Conservation (phyloP, 2,329 filamentous ascomycete genomes). For the Hypoxylon sp. region DNA sequence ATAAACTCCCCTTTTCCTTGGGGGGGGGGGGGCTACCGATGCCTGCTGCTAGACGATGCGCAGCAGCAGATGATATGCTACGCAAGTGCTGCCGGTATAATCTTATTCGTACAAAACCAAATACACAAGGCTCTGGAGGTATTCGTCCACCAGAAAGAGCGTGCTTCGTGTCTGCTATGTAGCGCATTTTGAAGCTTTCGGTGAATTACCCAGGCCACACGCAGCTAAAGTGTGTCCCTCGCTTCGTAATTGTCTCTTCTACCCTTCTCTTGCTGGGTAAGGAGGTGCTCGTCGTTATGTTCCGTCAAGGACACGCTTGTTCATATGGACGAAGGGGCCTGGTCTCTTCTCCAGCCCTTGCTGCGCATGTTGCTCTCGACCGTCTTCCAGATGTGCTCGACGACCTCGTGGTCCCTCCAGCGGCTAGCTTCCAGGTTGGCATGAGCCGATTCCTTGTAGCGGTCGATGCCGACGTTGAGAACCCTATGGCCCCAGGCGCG, state of each 20-base stretch:
- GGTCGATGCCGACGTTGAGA: slow-evolving; percentile 79
- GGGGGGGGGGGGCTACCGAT: not conserved
- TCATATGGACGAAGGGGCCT: slow-evolving; percentile 64
- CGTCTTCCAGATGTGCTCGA: slow-evolving; percentile 89
- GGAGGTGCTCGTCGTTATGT: not conserved
- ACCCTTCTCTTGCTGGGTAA: not conserved
- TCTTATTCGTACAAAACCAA: too few relatives aligned
- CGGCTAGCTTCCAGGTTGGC: slow-evolving; percentile 59
- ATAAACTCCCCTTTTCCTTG: slow-evolving; percentile 2
- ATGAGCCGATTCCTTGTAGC: slow-evolving; percentile 68
- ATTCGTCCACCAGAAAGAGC: too few relatives aligned
- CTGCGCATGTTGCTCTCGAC: slow-evolving; percentile 88
- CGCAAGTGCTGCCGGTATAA: too few relatives aligned
- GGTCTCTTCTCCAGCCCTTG: slow-evolving; percentile 82
- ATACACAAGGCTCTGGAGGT: too few relatives aligned
- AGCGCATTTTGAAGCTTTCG: too few relatives aligned
- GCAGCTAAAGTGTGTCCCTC: too few relatives aligned
- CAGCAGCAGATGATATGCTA: too few relatives aligned
- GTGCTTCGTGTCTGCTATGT: too few relatives aligned
- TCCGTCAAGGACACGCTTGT: not conserved
- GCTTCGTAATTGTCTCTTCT: too few relatives aligned
- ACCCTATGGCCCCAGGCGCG: slow-evolving; percentile 88
- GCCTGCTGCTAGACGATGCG: not conserved
- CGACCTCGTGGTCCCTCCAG: slow-evolving; percentile 91
- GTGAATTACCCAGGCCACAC: too few relatives aligned